Conservation (phyloP, 2,329 filamentous ascomycete species). For the Alternaria atra region DNA sequence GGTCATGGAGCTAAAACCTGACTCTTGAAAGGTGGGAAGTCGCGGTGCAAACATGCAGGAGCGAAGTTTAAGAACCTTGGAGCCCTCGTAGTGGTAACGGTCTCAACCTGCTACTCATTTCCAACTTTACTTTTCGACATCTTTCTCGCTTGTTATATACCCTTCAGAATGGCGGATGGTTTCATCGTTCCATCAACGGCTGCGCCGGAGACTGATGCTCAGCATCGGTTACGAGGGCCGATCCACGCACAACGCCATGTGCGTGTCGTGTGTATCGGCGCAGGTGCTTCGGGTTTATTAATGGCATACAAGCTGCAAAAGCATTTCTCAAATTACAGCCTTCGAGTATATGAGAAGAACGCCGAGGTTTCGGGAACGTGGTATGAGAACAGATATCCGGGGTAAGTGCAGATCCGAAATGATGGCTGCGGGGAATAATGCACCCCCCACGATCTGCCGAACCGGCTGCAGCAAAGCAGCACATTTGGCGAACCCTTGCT, state of each 20-base stretch:
- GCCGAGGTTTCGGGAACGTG: slow-evolving; percentile 60
- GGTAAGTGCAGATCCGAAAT: slow-evolving; percentile 33
- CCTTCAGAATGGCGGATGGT: slow-evolving; percentile 25
- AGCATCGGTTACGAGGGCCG: slow-evolving; percentile 38
- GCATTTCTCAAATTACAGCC: slow-evolving; percentile 55
- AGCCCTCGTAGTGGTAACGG: not conserved
- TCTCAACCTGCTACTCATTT: not conserved
- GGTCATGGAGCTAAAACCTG: slow-evolving; percentile 3
- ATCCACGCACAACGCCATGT: slow-evolving; percentile 50
- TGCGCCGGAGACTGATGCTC: slow-evolving; percentile 35
- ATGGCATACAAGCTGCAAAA: slow-evolving; percentile 60
- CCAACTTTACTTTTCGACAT: not conserved
- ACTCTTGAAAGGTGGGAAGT: slow-evolving; percentile 10
- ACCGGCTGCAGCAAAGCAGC: not conserved
- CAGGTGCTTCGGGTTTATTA: slow-evolving; percentile 59
- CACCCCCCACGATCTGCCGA: slow-evolving; percentile 8
- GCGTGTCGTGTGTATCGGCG: slow-evolving; percentile 57
- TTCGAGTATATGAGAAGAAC: slow-evolving; percentile 61
- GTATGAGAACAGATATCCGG: slow-evolving; percentile 61
- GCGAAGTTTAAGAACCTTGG: slow-evolving; percentile 11
- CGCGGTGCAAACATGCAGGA: not conserved
- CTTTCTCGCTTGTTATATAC: not conserved
- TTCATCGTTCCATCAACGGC: slow-evolving; percentile 39
- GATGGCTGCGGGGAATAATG: slow-evolving; percentile 5
- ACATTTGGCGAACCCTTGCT: slow-evolving; percentile 10